These are phyloP conservation scores for Apiospora rasikravindrae DNA, from an alignment of 2,329 filamentous ascomycete species.

Conservation along the genomic window DNA sequence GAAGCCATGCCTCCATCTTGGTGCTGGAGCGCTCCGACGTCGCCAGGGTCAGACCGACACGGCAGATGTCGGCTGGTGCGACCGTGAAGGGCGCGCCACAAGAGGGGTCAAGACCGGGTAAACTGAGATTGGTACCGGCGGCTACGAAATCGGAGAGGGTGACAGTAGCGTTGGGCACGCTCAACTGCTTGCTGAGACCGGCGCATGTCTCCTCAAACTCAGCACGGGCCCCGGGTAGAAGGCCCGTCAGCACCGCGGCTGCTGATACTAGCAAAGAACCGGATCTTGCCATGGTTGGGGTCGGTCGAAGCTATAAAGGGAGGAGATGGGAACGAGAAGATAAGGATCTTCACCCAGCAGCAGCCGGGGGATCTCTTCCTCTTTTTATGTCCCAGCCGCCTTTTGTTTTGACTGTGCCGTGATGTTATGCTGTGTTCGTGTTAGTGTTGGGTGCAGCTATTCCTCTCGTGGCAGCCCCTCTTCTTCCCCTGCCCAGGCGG, in stretches of 20 bases:
- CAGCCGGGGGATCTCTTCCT: neutral
- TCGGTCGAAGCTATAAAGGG: neutral
- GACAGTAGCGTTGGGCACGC: conserved; percentile 41
- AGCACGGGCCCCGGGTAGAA: neutral
- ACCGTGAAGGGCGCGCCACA: conserved; percentile 34
- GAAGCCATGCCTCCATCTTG: conserved; percentile 19
- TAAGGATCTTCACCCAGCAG: neutral
- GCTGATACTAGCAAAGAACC: conserved; percentile 13
- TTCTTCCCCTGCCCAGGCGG: neutral
- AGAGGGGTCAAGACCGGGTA: conserved; percentile 44
- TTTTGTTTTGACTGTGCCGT: neutral
- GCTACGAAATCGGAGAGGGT: conserved; percentile 43
- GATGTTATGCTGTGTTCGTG: neutral
- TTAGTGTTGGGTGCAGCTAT: neutral
- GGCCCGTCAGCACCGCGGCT: conserved; percentile 1
- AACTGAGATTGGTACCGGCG: conserved; percentile 44
- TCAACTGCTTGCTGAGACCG: conserved; percentile 36
- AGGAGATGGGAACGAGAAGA: neutral
- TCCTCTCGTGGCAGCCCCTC: neutral
- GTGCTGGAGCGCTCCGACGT: conserved; percentile 15
- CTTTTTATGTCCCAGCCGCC: neutral
- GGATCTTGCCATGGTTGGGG: conserved; percentile 12
- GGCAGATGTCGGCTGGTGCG: conserved; percentile 32
- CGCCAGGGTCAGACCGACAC: conserved; percentile 26
- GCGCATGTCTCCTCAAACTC: conserved; percentile 26